These are phyloP conservation scores for Sclerotinia borealis DNA, from an alignment of 2,329 filamentous ascomycete species.

Conservation along the genomic window DNA sequence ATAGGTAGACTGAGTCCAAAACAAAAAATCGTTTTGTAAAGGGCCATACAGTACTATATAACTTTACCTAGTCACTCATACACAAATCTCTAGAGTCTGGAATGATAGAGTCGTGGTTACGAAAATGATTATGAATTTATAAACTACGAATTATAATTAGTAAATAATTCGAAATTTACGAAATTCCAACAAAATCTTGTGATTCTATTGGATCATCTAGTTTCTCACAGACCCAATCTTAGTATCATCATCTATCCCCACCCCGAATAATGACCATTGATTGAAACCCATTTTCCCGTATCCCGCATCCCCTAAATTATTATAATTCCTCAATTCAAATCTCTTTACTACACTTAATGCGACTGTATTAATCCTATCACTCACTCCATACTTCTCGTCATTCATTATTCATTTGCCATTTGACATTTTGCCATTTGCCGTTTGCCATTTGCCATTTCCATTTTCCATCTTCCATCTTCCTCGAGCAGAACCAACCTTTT, in stretches of 20 bases:
- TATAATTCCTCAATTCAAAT: constrained; percentile 2
- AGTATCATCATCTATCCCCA: background rate
- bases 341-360: constrained; percentile 2
- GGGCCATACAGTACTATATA: too few relatives aligned
- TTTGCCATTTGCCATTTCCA: background rate
- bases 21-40: too few relatives aligned
- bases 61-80: too few relatives aligned
- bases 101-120: too few relatives aligned
- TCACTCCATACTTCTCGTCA: background rate
- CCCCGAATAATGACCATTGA: background rate
- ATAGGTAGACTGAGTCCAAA: too few relatives aligned
- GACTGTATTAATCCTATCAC: background rate
- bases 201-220: background rate
- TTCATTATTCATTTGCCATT: background rate
- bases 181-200: background rate
- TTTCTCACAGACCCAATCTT: background rate
- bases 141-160: too few relatives aligned
- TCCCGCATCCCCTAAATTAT: constrained; percentile 6
- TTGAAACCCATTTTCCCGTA: background rate
- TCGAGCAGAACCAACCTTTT: background rate
- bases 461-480: background rate
- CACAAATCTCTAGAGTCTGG: too few relatives aligned
- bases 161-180: background rate
- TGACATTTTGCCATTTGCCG: background rate
- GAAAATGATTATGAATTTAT: too few relatives aligned